These are phyloP conservation scores for Symbiodinium natans DNA, from an alignment of 73 alveolate species.

Conservation along the genomic window DNA sequence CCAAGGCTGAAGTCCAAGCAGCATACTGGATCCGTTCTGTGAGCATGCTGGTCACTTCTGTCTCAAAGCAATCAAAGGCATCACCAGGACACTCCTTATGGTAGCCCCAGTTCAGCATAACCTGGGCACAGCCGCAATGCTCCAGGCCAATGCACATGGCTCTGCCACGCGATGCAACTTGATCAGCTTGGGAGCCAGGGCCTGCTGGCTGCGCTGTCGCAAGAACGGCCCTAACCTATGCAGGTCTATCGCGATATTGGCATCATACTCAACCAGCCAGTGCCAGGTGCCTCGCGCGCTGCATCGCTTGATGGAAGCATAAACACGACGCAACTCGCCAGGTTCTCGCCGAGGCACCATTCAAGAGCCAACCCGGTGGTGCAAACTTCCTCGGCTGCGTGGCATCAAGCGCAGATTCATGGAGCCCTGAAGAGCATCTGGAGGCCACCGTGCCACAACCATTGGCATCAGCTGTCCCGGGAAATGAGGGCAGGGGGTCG, in stretches of 20 bases:
- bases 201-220: background rate
- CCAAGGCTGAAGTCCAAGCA: too few species aligned
- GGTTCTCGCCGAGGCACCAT: conserved; percentile 30
- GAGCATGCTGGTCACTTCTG: conserved; percentile 85
- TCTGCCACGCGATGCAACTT: background rate
- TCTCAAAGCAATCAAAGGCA: conserved; percentile 65
- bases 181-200: conserved; percentile 32
- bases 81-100: conserved; percentile 72
- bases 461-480: too few species aligned
- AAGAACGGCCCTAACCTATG: conserved; percentile 30
- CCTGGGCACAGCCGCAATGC: conserved; percentile 1
- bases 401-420: background rate
- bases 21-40: conserved; percentile 46
- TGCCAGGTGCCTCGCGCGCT: conserved; percentile 49
- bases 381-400: conserved; percentile 40
- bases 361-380: conserved; percentile 69
- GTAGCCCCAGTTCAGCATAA: conserved; percentile 83
- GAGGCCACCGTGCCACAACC: too few species aligned
- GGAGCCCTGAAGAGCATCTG: background rate
- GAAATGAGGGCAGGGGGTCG: too few species aligned
- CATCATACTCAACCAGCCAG: conserved; percentile 84
- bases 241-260: conserved; percentile 55
- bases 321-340: background rate
- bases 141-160: background rate
- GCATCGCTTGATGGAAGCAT: background rate